A percentile compares a stretch with the other conserved stretches of the same genome.
Evolutionary conservation across 768 basidiomycete species (phyloP).

Genomic region (Lanmaoa pseudosensibilis): DNA sequence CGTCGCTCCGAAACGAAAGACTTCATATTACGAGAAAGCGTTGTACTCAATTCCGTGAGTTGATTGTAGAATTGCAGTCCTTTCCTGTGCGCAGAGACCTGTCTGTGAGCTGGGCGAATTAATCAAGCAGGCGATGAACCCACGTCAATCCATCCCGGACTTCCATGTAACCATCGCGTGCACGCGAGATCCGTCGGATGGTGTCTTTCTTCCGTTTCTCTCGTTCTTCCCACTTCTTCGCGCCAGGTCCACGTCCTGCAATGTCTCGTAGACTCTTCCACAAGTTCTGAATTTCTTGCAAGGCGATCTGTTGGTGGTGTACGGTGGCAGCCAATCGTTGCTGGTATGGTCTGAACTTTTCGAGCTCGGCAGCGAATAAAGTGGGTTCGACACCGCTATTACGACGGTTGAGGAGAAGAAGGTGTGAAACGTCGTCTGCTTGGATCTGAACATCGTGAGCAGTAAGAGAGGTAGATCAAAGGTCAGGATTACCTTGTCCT

Average conservation of each 20-base stretch:
- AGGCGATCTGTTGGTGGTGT: conserved; percentile 66
- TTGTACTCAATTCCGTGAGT: conserved; percentile 59
- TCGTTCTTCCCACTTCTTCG: conserved; percentile 78
- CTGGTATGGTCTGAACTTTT: conserved; percentile 94
- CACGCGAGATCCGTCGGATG: conserved; percentile 66
- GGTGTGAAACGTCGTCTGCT: conserved; percentile 93
- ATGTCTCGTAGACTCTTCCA: conserved; percentile 75
- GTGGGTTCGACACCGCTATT: conserved; percentile 81
- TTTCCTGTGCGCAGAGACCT: conserved; percentile 51
- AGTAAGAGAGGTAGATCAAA: neutral
- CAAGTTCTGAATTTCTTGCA: conserved; percentile 73
- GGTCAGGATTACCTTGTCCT: conserved; percentile 73
- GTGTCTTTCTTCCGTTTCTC: conserved; percentile 79
- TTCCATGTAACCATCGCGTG: conserved; percentile 84
- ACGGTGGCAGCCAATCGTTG: conserved; percentile 76
- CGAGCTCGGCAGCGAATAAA: conserved; percentile 89
- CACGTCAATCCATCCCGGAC: conserved; percentile 82
- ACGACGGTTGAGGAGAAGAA: conserved; percentile 87
- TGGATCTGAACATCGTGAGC: conserved; percentile 65
- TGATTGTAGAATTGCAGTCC: conserved; percentile 89
- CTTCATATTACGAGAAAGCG: conserved; percentile 57
- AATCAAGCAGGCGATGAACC: conserved; percentile 33
- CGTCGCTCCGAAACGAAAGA: conserved; percentile 63
- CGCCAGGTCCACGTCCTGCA: conserved; percentile 73
- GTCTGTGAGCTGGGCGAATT: conserved; percentile 9